Evolutionary conservation across 805 yeast species (phyloP), one percentile per base, ranked within the genome.

Genomic region (Ogataea siamensis): DNA sequence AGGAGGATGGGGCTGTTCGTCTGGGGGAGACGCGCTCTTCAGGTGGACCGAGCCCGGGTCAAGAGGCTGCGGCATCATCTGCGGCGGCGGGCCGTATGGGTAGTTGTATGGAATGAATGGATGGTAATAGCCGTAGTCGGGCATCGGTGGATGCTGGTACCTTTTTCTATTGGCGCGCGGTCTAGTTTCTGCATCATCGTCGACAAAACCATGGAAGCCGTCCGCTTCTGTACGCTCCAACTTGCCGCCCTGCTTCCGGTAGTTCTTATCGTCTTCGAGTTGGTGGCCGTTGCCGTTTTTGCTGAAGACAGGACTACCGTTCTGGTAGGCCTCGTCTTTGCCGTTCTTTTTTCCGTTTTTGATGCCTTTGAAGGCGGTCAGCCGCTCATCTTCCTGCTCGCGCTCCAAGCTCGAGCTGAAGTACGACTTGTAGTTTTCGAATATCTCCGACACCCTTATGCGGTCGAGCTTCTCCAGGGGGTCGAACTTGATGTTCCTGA

Each of bases 391-490:
- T 4, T 46, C 48, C 38, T 53, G 47, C 33, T 27, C 32, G n/a
- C 28, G 34, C 21, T 39, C 40, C 25, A 31, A 19, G 13, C 37
- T 25, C 28, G 25, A 17, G 14, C 25, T 32, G 33, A 46, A 43
- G 19, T 33, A 36, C n/a, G 27, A 37, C 16, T 45, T 42, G 36
- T 53, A 56, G 30, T 43, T 18, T 17, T 51, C 49, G 32, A 42
- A 54, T 9, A 63, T 42, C 25, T 58, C 58, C 5, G 49, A 37
- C 18, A 63, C 46, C 39, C 54, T 53, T 12, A 58, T 40, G 28
- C 64, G 52, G 42, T 56, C 46, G 32, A 63, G 50, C 42, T 61
- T 63, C 36, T 60, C 64, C 22, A 33, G 31, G 7, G 61, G 57
- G 42, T 61, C 62, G 35, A 59, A 60, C 29, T 47, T 55, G 24